Conservation (phyloP, 2,329 filamentous ascomycete genomes). For the Saccharata proteae region DNA sequence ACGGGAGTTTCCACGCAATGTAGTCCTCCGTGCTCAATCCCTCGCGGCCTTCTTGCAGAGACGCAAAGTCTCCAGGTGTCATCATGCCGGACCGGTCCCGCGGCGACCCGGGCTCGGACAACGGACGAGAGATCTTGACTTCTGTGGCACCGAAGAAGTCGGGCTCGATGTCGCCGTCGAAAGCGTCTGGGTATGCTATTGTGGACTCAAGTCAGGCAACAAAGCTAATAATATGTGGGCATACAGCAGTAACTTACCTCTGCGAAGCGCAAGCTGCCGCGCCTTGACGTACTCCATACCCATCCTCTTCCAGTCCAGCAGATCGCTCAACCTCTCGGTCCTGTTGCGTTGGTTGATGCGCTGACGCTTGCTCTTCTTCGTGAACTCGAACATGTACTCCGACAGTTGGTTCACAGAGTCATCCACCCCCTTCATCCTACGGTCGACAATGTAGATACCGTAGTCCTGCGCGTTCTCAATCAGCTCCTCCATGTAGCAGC, state of each 20-base stretch:
- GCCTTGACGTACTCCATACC: conserved; percentile 99
- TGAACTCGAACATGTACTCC: conserved; percentile 88
- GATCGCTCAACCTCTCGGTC: conserved; percentile 85
- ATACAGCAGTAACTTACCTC: conserved; percentile 31
- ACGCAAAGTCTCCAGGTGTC: conserved; percentile 97
- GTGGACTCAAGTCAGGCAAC: conserved; percentile 2
- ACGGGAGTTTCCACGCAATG: conserved; percentile 96
- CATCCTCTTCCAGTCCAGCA: conserved; percentile 99
- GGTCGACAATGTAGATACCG: conserved; percentile 97
- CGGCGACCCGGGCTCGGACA: conserved; percentile 88
- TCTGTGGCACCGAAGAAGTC: conserved; percentile 88
- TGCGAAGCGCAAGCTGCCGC: conserved; percentile 75
- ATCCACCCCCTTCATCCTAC: conserved; percentile 87
- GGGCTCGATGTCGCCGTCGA: conserved; percentile 63
- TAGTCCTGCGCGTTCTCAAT: conserved; percentile 98
- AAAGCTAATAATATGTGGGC: not conserved
- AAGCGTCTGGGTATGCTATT: conserved; percentile 74
- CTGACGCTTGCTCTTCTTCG: conserved; percentile 83
- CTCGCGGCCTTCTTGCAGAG: conserved; percentile 85
- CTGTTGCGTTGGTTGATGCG: conserved; percentile 98
- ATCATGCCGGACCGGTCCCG: conserved; percentile 91
- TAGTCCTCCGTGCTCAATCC: conserved; percentile 94
- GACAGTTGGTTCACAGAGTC: conserved; percentile 94
- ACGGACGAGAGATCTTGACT: conserved; percentile 86
- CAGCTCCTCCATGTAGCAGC: conserved; percentile 98